Base-by-base conservation (phyloP, 2,329 filamentous ascomycete genomes). In the Nakataea oryzae region DNA sequence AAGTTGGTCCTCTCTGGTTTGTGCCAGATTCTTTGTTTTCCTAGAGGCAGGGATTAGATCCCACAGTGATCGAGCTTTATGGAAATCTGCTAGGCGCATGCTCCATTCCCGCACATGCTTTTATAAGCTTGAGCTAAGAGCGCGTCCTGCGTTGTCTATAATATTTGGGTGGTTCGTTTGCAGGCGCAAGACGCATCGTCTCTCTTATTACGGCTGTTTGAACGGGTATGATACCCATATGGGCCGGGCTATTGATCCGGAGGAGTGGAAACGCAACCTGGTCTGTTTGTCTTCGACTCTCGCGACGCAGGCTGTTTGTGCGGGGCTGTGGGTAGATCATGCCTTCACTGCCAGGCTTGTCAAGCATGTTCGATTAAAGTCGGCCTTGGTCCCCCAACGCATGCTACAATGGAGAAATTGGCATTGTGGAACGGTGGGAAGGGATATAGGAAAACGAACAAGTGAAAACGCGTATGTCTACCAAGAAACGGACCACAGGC, bases 11-110 rank as follows among this genome's bases (percentile, higher is more conserved):
- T 56, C 6, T 54, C 57, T 61, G 63, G 69, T 72, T 71, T 72
- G 69, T 71, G 73, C 70, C 67, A 67, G 21, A 30, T 3, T 64
- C 63, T 28, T 47, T 59, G 66, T 66, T 64, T 59, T 66, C 54
- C 21, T 27, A 26, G 3, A 8, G 7, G 21, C 7, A 32, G 24
- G 41, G 11, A 8, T 8, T 13, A 11, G 2, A 24, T 50, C 17
- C 41, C 41, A 7, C 14, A n/a, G 21, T 11, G 21, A n/a, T 5
- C 24, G 41, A 24, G 21, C 21, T 50, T 17, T 8, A n/a, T n/a
- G 7, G 21, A 6, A 47, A 13, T 21, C 3, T n/a, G 21, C 9
- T 3, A 21, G n/a, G 17, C 17, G 21, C 17, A 47, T n/a, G 17
- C 6, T 13, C 8, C 41, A 6, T 8, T 17, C 11, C 24, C 21